A percentile compares a stretch with the other conserved stretches of the same genome.
Conservation (phyloP, 768 basidiomycete species). For the Daedaleopsis sinensis region DNA sequence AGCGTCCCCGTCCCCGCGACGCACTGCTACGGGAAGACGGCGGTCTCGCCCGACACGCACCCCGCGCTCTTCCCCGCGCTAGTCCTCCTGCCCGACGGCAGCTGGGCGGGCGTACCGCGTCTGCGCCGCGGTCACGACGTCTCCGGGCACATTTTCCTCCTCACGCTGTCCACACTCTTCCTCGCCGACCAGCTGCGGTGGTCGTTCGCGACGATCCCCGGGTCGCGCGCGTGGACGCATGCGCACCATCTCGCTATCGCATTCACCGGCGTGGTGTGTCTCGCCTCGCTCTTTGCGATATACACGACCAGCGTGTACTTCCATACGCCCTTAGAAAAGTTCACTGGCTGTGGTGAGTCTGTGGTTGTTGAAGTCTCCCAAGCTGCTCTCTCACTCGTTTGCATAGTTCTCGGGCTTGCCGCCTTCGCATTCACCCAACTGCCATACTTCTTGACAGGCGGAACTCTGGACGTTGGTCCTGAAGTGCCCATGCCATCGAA, state of each 20-base stretch:
- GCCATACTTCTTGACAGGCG: slow-evolving; percentile 12
- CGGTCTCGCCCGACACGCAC: slow-evolving; percentile 62
- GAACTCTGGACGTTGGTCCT: not conserved
- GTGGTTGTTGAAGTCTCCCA: not conserved
- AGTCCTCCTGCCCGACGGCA: slow-evolving; percentile 40
- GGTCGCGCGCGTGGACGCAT: slow-evolving; percentile 36
- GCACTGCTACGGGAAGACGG: slow-evolving; percentile 54
- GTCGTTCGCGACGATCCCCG: slow-evolving; percentile 39
- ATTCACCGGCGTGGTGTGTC: slow-evolving; percentile 51
- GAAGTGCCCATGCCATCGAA: not conserved
- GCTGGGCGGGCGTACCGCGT: slow-evolving; percentile 56
- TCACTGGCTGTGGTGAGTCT: slow-evolving; percentile 79
- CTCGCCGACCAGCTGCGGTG: slow-evolving; percentile 73
- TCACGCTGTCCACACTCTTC: slow-evolving; percentile 79
- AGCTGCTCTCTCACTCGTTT: not conserved
- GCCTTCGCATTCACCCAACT: slow-evolving; percentile 38
- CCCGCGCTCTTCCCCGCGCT: slow-evolving; percentile 59
- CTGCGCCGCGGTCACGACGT: slow-evolving; percentile 87
- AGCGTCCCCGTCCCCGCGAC: slow-evolving; percentile 56
- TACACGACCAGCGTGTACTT: slow-evolving; percentile 89
- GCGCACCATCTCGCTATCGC: slow-evolving; percentile 52
- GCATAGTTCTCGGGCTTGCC: slow-evolving; percentile 42
- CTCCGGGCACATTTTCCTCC: slow-evolving; percentile 90
- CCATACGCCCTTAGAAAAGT: slow-evolving; percentile 86
- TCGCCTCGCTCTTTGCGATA: slow-evolving; percentile 71